Conservation (phyloP, 192 early-diverging fungal species). For the Phycomyces blakesleeanus region DNA sequence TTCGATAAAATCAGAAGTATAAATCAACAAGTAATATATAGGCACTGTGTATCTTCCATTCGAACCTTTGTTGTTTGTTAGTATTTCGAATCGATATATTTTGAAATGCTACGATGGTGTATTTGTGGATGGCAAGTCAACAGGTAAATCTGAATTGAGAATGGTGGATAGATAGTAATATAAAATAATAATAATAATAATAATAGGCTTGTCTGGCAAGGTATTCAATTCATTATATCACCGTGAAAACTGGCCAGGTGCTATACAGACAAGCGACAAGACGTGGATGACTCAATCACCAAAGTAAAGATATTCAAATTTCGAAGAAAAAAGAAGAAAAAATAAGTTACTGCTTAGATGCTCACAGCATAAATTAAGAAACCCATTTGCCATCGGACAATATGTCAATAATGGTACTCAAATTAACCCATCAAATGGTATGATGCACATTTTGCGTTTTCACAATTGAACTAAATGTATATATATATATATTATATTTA, state of each 20-base stretch:
- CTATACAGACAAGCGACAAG: constrained; percentile 35
- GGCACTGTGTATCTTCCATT: constrained; percentile 40
- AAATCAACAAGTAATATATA: not conserved
- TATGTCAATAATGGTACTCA: constrained; percentile 44
- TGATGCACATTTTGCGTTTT: no score
- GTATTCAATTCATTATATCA: constrained; percentile 38
- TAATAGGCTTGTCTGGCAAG: constrained; percentile 34
- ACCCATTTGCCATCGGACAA: constrained; percentile 44
- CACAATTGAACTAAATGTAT: not conserved
- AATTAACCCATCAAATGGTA: constrained; percentile 35
- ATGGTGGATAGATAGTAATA: no score
- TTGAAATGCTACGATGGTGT: constrained; percentile 45
- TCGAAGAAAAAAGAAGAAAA: not conserved
- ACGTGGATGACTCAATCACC: constrained; percentile 36
- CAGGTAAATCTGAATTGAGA: constrained; percentile 6
- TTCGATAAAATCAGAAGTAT: no score
- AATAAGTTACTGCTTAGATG: no score
- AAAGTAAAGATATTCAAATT: constrained; percentile 10
- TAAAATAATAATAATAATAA: no score
- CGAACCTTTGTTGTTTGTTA: constrained; percentile 43
- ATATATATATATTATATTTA: no score
- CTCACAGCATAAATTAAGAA: no score
- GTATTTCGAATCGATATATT: constrained; percentile 43
- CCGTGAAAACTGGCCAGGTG: constrained; percentile 46
- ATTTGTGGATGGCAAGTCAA: constrained; percentile 40